Evolutionary conservation across 768 basidiomycete species (phyloP).

Genomic region (Sarcodon aspratus): DNA sequence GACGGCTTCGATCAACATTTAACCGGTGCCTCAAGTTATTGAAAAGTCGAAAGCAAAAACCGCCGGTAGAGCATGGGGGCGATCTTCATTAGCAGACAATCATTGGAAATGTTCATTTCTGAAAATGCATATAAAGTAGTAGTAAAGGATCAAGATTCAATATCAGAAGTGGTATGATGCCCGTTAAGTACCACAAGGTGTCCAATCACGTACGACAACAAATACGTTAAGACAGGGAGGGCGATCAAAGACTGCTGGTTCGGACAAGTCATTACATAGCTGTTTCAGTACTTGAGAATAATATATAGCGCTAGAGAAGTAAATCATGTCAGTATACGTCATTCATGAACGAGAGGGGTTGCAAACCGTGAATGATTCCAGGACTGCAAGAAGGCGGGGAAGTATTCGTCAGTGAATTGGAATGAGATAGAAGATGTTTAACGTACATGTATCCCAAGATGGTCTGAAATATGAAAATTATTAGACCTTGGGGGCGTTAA

Average conservation of each 20-base stretch:
- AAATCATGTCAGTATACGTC: background rate
- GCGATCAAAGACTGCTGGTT: background rate
- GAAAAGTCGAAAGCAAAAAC: too few species aligned
- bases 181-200: constrained; percentile 5
- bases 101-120: background rate
- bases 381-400: constrained; percentile 31
- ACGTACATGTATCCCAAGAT: constrained; percentile 69
- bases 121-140: constrained; percentile 1
- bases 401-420: constrained; percentile 8
- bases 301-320: constrained; percentile 58
- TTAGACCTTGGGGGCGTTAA: constrained; percentile 1
- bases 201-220: too few species aligned
- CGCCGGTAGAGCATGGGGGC: too few species aligned
- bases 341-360: constrained; percentile 6
- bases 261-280: background rate
- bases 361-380: constrained; percentile 60
- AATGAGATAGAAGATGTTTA: background rate
- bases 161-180: constrained; percentile 5
- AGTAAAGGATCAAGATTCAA: constrained; percentile 2
- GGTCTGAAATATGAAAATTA: constrained; percentile 23
- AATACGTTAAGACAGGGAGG: background rate
- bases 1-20: too few species aligned
- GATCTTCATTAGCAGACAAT: background rate
- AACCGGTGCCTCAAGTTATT: too few species aligned
- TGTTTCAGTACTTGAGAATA: constrained; percentile 60